These are phyloP conservation scores for Pseudisothecium myosuroides DNA, from an alignment of 225 moss, liverwort and hornwort species.

Conservation along the genomic window DNA sequence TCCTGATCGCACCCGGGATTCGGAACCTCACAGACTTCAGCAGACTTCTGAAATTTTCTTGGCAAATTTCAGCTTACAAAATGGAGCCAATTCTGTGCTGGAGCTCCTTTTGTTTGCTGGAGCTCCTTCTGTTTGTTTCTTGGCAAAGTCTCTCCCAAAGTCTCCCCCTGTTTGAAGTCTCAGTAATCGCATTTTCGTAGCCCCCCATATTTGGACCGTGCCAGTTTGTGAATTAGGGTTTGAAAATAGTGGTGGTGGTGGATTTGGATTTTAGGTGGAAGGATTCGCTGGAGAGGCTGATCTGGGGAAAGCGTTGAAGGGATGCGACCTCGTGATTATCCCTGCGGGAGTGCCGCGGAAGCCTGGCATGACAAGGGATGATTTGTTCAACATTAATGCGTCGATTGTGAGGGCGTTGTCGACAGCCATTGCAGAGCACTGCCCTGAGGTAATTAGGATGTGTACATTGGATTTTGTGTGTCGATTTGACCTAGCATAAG, in stretches of 20 bases:
- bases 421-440: slow-evolving; percentile 40
- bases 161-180: no score
- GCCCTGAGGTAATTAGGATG: slow-evolving; percentile 23
- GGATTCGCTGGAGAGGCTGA: slow-evolving; percentile 49
- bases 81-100: no score
- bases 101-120: no score
- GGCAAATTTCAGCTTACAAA: no score
- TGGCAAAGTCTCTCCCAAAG: no score
- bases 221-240: background rate
- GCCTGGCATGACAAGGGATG: slow-evolving; percentile 62
- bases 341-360: slow-evolving; percentile 60
- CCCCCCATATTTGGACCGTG: no score
- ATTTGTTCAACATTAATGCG: slow-evolving; percentile 64
- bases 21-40: no score
- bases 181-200: no score
- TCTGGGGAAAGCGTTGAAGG: slow-evolving; percentile 35
- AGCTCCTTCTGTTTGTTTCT: no score
- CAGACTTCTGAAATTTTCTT: no score
- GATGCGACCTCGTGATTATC: slow-evolving; percentile 55
- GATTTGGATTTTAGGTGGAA: slow-evolving; percentile 13
- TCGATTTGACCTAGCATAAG: background rate
- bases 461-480: background rate
- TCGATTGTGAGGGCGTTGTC: slow-evolving; percentile 32
- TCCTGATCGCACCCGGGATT: no score
- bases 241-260: background rate